These are phyloP conservation scores for Coemansia sp. DNA, from an alignment of 192 early-diverging fungal species.

Conservation along the genomic window DNA sequence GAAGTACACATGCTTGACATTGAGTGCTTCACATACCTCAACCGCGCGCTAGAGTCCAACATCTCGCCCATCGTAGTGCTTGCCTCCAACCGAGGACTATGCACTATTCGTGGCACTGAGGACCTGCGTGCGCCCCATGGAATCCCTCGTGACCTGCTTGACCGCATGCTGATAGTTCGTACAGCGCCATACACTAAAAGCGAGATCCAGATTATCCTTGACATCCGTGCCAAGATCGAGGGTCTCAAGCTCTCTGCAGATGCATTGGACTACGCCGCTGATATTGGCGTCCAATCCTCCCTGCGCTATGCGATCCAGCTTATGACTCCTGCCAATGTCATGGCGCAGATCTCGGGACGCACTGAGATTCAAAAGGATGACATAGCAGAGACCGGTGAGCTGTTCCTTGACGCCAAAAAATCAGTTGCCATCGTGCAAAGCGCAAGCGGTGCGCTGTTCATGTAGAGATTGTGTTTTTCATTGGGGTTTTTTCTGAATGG, in stretches of 20 bases:
- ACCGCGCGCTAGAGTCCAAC: conserved; percentile 94
- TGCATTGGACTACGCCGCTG: conserved; percentile 74
- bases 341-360: conserved; percentile 84
- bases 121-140: conserved; percentile 82
- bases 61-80: conserved; percentile 97
- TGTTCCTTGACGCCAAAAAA: conserved; percentile 67
- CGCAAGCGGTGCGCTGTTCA: conserved; percentile 26
- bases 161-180: conserved; percentile 94
- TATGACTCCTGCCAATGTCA: conserved; percentile 85
- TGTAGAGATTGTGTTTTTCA: conserved; percentile 7
- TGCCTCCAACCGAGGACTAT: conserved; percentile 96
- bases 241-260: conserved; percentile 76
- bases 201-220: conserved; percentile 87
- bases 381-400: conserved; percentile 77
- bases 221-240: conserved; percentile 93
- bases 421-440: conserved; percentile 50
- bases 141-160: conserved; percentile 94
- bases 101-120: conserved; percentile 79
- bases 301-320: conserved; percentile 96
- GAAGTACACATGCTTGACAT: conserved; percentile 99
- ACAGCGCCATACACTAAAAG: conserved; percentile 90
- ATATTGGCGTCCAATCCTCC: conserved; percentile 86
- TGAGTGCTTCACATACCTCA: conserved; percentile 99
- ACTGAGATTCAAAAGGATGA: conserved; percentile 81
- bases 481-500: no score